Evolutionary conservation across 148 eudicot genomes (phyloP), one percentile per base, ranked within the genome.

Genomic region (Fagopyrum esculentum): DNA sequence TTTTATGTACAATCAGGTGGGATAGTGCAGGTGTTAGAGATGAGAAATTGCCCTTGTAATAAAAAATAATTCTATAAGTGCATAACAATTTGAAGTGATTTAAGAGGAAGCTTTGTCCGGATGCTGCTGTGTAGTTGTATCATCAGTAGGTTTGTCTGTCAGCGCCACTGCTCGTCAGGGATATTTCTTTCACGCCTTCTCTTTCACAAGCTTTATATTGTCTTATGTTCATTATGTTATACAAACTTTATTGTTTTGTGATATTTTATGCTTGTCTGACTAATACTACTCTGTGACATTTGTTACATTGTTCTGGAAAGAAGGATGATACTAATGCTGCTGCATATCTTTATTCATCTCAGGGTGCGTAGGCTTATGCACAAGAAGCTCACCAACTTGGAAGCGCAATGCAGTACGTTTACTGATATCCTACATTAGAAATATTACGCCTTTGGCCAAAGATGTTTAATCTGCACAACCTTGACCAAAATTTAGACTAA

Each of bases 361-460:
- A 60, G 66, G 66, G 29, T 60, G 17, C 29, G 40, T 3, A 60
- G 66, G 66, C 30, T 60, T 30, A 60, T 60, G 19, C 66, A 60
- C 66, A 22, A 10, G 35, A 16, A 60, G 66, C 66, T 60, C 12
- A 7, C 40, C 66, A 60, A 60, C 40, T 9, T 5, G 66, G 22
- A n/a, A 19, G 9, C 35, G 6, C 35, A 19, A 22, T 30, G 35
- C 40, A 60, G 66, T 60, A 60, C 19, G 66, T 60, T 49, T 4
- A 60, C 40, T 60, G 66, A 60, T 35, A 35, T 60, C 66, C 66
- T 19, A 60, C 40, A 60, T 6, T 60, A 60, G 35, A 60, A 60
- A 60, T 19, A 2, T 60, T 60, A 60, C 40, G 66, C 66, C 10
- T 60, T 60, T 60, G 66, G 66, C 35, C 26, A 60, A 19, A 60